These are phyloP conservation scores for Penicillium bialowiezense DNA, from an alignment of 495 filamentous ascomycete species.

Conservation along the genomic window DNA sequence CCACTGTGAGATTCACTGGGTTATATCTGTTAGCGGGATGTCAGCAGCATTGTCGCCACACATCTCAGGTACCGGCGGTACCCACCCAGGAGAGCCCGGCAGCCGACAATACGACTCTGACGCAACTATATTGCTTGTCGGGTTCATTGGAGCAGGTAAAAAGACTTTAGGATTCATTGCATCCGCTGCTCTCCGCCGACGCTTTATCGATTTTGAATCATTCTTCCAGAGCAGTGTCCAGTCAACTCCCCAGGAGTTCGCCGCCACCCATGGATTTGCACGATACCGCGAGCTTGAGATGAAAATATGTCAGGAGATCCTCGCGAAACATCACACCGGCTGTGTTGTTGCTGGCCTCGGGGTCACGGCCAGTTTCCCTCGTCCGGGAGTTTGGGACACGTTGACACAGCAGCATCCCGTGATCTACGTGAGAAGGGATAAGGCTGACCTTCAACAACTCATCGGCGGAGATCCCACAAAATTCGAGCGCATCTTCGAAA, in stretches of 20 bases:
- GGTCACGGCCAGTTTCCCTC: slow-evolving; percentile 12
- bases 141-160: slow-evolving; percentile 66
- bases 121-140: slow-evolving; percentile 68
- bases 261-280: slow-evolving; percentile 53
- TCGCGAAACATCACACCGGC: slow-evolving; percentile 51
- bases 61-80: neutral
- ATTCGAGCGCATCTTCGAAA: slow-evolving; percentile 42
- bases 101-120: slow-evolving; percentile 17
- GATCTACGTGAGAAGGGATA: slow-evolving; percentile 62
- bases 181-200: slow-evolving; percentile 61
- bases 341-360: slow-evolving; percentile 60
- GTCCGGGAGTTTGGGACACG: slow-evolving; percentile 23
- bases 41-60: neutral
- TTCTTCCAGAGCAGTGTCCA: slow-evolving; percentile 59
- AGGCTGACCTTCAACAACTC: slow-evolving; percentile 38
- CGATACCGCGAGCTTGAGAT: slow-evolving; percentile 56
- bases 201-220: slow-evolving; percentile 64
- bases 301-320: slow-evolving; percentile 53
- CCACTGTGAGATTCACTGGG: neutral
- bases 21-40: neutral
- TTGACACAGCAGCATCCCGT: slow-evolving; percentile 53
- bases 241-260: slow-evolving; percentile 52
- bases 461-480: slow-evolving; percentile 38
- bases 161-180: slow-evolving; percentile 68
- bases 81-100: neutral